These are phyloP conservation scores for Penicillium psychrofluorescens DNA, from an alignment of 495 filamentous ascomycete genomes.

Conservation along the genomic window DNA sequence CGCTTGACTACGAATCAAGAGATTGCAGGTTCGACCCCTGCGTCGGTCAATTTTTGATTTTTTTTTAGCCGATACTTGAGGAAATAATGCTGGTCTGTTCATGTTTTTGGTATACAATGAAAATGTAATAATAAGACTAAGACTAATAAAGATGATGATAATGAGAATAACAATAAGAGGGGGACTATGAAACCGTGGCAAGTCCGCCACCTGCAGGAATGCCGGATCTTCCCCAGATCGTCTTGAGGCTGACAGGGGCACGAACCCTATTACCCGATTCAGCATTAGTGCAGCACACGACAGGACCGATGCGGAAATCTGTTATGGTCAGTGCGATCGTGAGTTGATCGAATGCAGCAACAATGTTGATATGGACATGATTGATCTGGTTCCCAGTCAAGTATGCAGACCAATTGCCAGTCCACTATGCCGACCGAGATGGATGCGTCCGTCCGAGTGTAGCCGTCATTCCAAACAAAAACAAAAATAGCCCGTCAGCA, in stretches of 20 bases:
- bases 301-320: background rate
- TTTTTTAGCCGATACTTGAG: background rate
- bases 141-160: no score
- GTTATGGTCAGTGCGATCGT: no score
- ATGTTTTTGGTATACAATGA: no score
- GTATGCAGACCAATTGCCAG: no score
- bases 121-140: no score
- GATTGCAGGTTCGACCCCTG: constrained; percentile 46
- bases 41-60: constrained; percentile 32
- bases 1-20: constrained; percentile 68
- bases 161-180: no score
- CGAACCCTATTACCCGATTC: constrained; percentile 21
- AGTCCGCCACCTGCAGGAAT: background rate
- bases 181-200: background rate
- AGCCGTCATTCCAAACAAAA: no score
- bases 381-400: no score
- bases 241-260: constrained; percentile 1
- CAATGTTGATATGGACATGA: no score
- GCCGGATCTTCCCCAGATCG: background rate
- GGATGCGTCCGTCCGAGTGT: no score
- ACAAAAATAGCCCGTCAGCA: background rate
- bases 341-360: no score
- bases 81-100: background rate
- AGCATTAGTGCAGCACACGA: constrained; percentile 21
- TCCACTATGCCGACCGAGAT: no score